These are phyloP conservation scores for Gyrodon lividus DNA, from an alignment of 768 basidiomycete genomes.

Conservation along the genomic window DNA sequence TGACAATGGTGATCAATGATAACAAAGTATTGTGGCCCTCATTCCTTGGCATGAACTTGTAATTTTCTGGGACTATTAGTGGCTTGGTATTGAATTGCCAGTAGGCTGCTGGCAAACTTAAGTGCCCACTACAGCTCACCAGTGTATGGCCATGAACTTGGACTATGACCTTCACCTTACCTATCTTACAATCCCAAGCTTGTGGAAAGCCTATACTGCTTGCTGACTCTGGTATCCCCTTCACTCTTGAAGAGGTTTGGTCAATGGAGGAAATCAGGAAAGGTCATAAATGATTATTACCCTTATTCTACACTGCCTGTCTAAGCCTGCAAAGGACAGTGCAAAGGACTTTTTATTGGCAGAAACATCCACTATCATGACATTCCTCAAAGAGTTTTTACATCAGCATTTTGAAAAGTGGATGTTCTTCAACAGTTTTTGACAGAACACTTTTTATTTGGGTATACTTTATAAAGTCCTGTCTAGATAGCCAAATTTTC, in stretches of 20 bases:
- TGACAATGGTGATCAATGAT: too few relatives aligned
- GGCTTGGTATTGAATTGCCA: not conserved
- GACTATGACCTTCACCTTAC: constrained; percentile 16
- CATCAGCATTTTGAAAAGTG: too few relatives aligned
- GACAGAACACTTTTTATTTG: too few relatives aligned
- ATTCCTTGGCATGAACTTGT: not conserved
- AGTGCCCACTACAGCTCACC: too few relatives aligned
- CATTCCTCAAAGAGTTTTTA: constrained; percentile 23
- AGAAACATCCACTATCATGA: constrained; percentile 26
- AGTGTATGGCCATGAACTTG: constrained; percentile 15
- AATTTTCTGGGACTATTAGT: not conserved
- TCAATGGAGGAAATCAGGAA: constrained; percentile 12
- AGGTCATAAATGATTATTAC: constrained; percentile 18
- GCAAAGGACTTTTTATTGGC: constrained; percentile 17
- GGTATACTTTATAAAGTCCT: too few relatives aligned
- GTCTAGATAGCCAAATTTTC: too few relatives aligned
- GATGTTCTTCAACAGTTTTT: too few relatives aligned
- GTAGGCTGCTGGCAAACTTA: too few relatives aligned
- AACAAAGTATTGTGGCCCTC: too few relatives aligned
- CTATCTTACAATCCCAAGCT: constrained; percentile 23
- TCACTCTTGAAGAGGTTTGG: constrained; percentile 18
- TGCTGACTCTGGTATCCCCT: constrained; percentile 23
- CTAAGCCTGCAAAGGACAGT: constrained; percentile 1
- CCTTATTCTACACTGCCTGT: constrained; percentile 27
- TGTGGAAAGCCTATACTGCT: constrained; percentile 30